A percentile compares a stretch with the other conserved stretches of the same genome.
These are phyloP conservation scores for Syncephalastrum racemosum DNA, from an alignment of 371 early-diverging fungal species.

Conservation along the genomic window DNA sequence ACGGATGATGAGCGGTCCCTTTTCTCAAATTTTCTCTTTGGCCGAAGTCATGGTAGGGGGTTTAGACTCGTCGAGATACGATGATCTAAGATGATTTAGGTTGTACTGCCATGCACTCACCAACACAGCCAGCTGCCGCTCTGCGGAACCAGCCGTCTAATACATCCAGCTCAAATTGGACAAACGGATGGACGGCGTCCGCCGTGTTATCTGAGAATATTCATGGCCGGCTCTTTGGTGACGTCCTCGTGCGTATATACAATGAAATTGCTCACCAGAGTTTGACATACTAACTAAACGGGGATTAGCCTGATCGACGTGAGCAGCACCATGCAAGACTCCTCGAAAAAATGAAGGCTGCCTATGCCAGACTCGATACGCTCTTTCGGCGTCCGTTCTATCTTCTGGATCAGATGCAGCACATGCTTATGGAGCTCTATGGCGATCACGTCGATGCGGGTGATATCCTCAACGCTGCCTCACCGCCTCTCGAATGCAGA, in stretches of 20 bases:
- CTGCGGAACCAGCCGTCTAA: too few species aligned
- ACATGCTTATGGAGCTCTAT: conserved; percentile 28
- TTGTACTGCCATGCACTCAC: conserved; percentile 6
- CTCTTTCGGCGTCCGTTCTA: conserved; percentile 12
- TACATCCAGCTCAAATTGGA: too few species aligned
- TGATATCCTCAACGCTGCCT: too few species aligned
- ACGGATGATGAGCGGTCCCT: conserved; percentile 15
- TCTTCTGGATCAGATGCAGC: conserved; percentile 27
- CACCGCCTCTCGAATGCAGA: too few species aligned
- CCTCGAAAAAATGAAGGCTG: conserved; percentile 24
- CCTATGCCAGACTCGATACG: conserved; percentile 22
- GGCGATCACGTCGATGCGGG: conserved; percentile 6
- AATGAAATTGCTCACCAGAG: not conserved
- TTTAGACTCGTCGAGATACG: not conserved
- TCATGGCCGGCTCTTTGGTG: conserved; percentile 25
- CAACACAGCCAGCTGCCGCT: too few species aligned
- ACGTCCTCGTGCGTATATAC: conserved; percentile 19
- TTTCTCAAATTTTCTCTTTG: conserved; percentile 27
- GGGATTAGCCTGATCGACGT: conserved; percentile 22
- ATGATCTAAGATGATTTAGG: not conserved
- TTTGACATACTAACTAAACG: not conserved
- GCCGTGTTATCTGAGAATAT: conserved; percentile 20
- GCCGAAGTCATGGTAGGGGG: conserved; percentile 14
- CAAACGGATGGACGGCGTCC: conserved; percentile 23
- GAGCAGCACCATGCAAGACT: conserved; percentile 8